A percentile compares a stretch with the other conserved stretches of the same genome.
Conservation (phyloP, 2,329 filamentous ascomycete genomes). For the Aureobasidium sp. region DNA sequence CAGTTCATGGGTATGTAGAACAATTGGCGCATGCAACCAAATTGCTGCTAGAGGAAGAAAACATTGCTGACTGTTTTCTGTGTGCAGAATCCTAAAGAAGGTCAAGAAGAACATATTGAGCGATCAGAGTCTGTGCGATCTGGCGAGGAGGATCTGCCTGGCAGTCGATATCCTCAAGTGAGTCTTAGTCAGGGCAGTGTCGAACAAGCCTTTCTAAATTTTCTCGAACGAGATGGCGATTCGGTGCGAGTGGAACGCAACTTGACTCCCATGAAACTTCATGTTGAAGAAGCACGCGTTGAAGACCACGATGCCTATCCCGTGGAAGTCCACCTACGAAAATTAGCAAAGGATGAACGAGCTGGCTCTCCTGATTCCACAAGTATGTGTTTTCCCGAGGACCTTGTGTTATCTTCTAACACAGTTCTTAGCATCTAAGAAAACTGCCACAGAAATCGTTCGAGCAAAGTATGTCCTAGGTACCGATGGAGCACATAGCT, state of each 20-base stretch:
- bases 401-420: no score
- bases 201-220: constrained; percentile 3
- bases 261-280: neutral
- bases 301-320: neutral
- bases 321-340: neutral
- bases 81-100: neutral
- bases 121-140: neutral
- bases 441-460: neutral
- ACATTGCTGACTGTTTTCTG: neutral
- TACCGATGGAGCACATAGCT: constrained; percentile 17
- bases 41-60: neutral
- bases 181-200: constrained; percentile 5
- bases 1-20: neutral
- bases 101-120: neutral
- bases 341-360: neutral
- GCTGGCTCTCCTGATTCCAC: neutral
- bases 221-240: neutral
- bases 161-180: constrained; percentile 6
- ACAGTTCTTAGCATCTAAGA: neutral
- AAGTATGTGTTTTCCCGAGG: neutral
- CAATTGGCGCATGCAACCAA: neutral
- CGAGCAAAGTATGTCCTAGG: constrained; percentile 17
- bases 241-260: neutral
- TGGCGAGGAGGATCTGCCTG: constrained; percentile 5
- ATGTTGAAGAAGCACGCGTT: neutral